These are phyloP conservation scores for Rhododendron molle DNA, from an alignment of 148 eudicot species.

Conservation along the genomic window DNA sequence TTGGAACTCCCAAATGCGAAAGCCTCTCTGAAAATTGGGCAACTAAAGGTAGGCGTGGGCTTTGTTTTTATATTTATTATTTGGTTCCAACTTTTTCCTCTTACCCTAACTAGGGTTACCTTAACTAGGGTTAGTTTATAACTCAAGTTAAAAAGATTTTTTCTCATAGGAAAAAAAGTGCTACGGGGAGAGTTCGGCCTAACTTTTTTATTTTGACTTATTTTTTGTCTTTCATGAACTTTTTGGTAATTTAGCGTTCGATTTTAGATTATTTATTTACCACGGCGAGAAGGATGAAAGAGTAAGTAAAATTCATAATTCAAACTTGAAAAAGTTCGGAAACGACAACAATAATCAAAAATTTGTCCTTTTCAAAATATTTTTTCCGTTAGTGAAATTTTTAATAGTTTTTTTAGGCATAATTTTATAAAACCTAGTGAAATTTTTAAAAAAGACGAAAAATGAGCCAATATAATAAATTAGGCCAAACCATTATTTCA, in stretches of 20 bases:
- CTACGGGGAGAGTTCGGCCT: not conserved
- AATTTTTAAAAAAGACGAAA: not conserved
- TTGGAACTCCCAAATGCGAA: conserved; percentile 5
- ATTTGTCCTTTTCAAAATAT: not conserved
- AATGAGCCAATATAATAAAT: not conserved
- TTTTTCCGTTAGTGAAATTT: not conserved
- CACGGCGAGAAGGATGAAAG: not conserved
- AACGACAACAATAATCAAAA: not conserved
- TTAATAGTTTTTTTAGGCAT: not conserved
- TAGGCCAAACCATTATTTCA: not conserved
- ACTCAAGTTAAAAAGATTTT: not conserved
- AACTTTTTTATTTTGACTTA: not conserved
- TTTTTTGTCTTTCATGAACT: not conserved
- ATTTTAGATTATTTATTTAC: not conserved
- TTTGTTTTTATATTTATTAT: not conserved
- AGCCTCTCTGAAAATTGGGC: not conserved
- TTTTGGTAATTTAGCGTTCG: not conserved
- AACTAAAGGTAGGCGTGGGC: not conserved
- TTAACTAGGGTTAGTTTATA: conserved; percentile 3
- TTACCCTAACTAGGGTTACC: not conserved
- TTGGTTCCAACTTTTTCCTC: conserved; percentile 1
- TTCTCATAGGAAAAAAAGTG: not conserved
- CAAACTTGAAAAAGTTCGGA: not conserved
- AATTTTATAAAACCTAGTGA: not conserved
- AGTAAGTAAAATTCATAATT: not conserved